Evolutionary conservation across 2,329 filamentous ascomycete genomes (phyloP).

Genomic region (Periconia sp.): DNA sequence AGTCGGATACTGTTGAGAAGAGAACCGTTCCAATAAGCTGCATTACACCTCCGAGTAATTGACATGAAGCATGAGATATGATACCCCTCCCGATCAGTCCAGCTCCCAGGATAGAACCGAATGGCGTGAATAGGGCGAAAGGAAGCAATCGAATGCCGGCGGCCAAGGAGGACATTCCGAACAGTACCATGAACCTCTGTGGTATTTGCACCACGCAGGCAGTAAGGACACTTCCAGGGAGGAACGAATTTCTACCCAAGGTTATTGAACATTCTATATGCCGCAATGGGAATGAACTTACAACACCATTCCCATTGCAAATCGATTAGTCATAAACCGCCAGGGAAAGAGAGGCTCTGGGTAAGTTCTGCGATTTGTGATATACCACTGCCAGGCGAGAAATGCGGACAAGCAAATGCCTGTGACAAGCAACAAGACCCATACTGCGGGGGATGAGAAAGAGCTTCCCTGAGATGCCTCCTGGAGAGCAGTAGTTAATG

Average conservation of each 20-base stretch:
- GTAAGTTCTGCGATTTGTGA: slow-evolving; percentile 8
- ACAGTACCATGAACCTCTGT: slow-evolving; percentile 20
- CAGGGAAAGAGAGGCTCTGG: slow-evolving; percentile 25
- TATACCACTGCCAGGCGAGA: slow-evolving; percentile 19
- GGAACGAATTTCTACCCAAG: no score
- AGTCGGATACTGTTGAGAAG: neutral
- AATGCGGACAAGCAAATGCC: slow-evolving; percentile 17
- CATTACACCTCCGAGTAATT: neutral
- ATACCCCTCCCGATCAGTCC: no score
- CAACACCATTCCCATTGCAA: slow-evolving; percentile 13
- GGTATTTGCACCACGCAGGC: slow-evolving; percentile 21
- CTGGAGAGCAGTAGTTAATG: slow-evolving; percentile 21
- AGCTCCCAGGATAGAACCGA: slow-evolving; percentile 15
- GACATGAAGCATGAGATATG: no score
- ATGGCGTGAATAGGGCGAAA: slow-evolving; percentile 16
- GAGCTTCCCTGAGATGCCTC: slow-evolving; percentile 16
- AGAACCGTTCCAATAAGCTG: neutral
- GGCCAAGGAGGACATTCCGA: slow-evolving; percentile 14
- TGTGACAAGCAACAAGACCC: slow-evolving; percentile 16
- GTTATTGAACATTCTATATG: neutral
- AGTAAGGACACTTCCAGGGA: slow-evolving; percentile 15
- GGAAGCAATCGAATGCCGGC: slow-evolving; percentile 19
- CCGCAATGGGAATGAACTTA: slow-evolving; percentile 1
- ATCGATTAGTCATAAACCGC: slow-evolving; percentile 14
- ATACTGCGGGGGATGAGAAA: slow-evolving; percentile 14